These are phyloP conservation scores for Jaminaea rosea DNA, from an alignment of 1,284 basidiomycete genomes.

Conservation along the genomic window DNA sequence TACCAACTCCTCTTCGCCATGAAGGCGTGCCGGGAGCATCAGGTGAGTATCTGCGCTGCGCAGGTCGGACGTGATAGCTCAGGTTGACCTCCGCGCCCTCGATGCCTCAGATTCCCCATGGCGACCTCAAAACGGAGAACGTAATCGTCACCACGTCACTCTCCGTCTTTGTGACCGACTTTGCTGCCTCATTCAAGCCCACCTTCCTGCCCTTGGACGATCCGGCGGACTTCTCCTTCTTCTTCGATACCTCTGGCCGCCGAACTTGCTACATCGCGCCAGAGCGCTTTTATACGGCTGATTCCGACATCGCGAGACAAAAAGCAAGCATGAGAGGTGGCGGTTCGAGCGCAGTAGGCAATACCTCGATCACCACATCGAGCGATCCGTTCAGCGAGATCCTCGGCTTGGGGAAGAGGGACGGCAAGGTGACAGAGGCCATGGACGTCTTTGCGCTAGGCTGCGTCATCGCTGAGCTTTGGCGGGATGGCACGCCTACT, in stretches of 20 bases:
- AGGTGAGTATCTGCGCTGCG: slow-evolving; percentile 44
- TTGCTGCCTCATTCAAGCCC: slow-evolving; percentile 86
- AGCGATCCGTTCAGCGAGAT: slow-evolving; percentile 20
- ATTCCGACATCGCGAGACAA: slow-evolving; percentile 55
- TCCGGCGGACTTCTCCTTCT: slow-evolving; percentile 94
- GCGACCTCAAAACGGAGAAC: slow-evolving; percentile 97
- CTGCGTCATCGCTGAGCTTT: slow-evolving; percentile 91
- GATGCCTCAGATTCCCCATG: slow-evolving; percentile 70
- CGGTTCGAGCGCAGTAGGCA: slow-evolving; percentile 1
- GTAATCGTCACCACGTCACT: slow-evolving; percentile 93
- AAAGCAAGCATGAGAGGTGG: slow-evolving; percentile 10
- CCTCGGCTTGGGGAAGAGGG: slow-evolving; percentile 50
- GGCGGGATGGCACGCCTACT: slow-evolving; percentile 83
- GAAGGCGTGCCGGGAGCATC: slow-evolving; percentile 67
- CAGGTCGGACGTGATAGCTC: neutral
- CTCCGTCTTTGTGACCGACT: slow-evolving; percentile 89
- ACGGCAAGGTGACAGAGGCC: slow-evolving; percentile 77
- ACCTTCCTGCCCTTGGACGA: slow-evolving; percentile 91
- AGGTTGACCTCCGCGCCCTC: neutral
- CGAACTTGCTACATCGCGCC: slow-evolving; percentile 94
- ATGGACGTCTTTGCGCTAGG: slow-evolving; percentile 98
- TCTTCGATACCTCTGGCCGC: slow-evolving; percentile 87
- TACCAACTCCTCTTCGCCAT: slow-evolving; percentile 85
- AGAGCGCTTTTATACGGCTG: slow-evolving; percentile 81
- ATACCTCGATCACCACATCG: slow-evolving; percentile 9